phyloP scores from a whole-genome alignment of 495 filamentous ascomycete genomes.

The Darksidea phi region DNA sequence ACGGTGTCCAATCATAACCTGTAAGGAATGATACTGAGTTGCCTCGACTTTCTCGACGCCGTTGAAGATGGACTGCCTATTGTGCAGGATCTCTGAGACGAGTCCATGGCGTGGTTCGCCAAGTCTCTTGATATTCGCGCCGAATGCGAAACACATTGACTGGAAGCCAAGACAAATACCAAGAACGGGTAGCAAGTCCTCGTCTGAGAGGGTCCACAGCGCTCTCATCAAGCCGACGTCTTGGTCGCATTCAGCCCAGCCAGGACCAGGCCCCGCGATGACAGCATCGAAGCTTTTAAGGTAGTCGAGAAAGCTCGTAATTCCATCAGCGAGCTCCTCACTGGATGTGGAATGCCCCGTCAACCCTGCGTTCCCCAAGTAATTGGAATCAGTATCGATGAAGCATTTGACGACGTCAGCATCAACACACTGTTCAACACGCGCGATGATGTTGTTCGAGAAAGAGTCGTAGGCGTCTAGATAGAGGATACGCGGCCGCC shows the following conservation, averaged over 20 bases:
- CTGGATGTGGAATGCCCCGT: too few species aligned
- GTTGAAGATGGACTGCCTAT: conserved; percentile 52
- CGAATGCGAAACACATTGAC: conserved; percentile 67
- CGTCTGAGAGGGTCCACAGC: conserved; percentile 66
- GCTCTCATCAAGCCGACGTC: conserved; percentile 80
- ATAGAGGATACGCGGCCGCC: conserved; percentile 60
- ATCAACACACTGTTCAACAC: conserved; percentile 63
- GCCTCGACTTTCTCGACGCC: conserved; percentile 61
- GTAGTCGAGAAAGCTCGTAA: conserved; percentile 42
- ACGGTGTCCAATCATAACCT: conserved; percentile 56
- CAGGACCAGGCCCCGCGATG: conserved; percentile 78
- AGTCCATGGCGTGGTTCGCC: conserved; percentile 76
- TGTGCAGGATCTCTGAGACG: conserved; percentile 61
- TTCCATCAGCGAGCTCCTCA: too few species aligned
- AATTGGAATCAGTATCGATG: conserved; percentile 59
- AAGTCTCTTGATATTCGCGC: conserved; percentile 62
- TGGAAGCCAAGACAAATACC: conserved; percentile 95
- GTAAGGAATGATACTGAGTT: conserved; percentile 86
- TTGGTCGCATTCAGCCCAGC: conserved; percentile 51
- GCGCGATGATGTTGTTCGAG: conserved; percentile 84
- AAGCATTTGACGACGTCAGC: conserved; percentile 68
- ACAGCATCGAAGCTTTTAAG: conserved; percentile 60
- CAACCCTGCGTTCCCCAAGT: too few species aligned
- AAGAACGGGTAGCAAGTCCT: conserved; percentile 66
- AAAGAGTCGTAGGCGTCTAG: conserved; percentile 96